phyloP scores from a whole-genome alignment of 2,329 filamentous ascomycete genomes.

The Penicillium sp. region DNA sequence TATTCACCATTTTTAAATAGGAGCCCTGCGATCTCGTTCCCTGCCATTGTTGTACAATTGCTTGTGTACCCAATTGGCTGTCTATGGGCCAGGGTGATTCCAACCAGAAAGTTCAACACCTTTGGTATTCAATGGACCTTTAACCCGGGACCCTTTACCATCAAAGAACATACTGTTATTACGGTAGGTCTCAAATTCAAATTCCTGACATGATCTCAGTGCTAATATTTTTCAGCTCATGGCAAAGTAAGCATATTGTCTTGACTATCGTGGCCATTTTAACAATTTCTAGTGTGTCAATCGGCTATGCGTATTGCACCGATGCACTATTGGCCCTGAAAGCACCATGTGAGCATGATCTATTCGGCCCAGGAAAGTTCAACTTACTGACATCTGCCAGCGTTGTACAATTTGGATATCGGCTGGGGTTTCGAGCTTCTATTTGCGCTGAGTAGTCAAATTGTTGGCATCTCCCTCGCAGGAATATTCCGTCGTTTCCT shows the following conservation, averaged over 20 bases:
- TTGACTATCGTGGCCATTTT: not conserved
- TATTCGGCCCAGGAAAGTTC: too few relatives aligned
- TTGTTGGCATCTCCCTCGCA: constrained; percentile 65
- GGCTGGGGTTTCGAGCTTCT: constrained; percentile 28
- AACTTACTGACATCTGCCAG: constrained; percentile 4
- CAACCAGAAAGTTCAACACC: constrained; percentile 31
- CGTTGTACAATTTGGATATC: constrained; percentile 23
- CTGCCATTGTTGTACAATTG: constrained; percentile 59
- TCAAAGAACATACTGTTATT: constrained; percentile 42
- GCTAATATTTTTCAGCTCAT: constrained; percentile 9
- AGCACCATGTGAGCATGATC: constrained; percentile 19
- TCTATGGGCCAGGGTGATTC: constrained; percentile 34
- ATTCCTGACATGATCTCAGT: not conserved
- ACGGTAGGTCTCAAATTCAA: constrained; percentile 39
- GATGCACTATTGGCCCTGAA: constrained; percentile 27
- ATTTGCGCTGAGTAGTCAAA: constrained; percentile 38
- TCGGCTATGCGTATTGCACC: constrained; percentile 28
- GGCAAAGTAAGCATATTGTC: constrained; percentile 15
- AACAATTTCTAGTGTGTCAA: constrained; percentile 19
- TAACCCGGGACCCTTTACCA: constrained; percentile 41
- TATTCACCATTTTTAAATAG: not conserved
- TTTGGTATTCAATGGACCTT: constrained; percentile 35
- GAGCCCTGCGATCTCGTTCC: constrained; percentile 54
- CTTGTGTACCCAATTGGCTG: constrained; percentile 54
- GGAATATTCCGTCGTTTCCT: constrained; percentile 64